Evolutionary conservation across 2,329 filamentous ascomycete species (phyloP).

Genomic region (Neonectria punicea): DNA sequence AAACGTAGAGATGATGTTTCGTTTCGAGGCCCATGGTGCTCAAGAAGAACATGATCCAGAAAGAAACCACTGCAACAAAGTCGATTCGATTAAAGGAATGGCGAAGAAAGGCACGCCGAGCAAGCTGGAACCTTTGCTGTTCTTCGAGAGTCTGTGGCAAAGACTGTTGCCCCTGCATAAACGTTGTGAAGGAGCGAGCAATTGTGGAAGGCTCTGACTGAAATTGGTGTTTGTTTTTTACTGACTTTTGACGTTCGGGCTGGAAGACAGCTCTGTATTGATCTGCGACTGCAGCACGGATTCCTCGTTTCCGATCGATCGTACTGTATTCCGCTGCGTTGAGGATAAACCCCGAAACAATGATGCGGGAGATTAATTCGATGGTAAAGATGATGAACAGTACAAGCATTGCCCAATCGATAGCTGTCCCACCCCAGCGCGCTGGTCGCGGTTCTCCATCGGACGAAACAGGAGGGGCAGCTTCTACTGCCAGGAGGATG

Average conservation of each 20-base stretch:
- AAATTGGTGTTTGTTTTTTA: constrained; percentile 62
- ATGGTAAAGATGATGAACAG: constrained; percentile 92
- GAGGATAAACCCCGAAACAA: constrained; percentile 92
- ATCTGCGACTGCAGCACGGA: constrained; percentile 78
- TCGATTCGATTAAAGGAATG: constrained; percentile 97
- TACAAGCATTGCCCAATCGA: constrained; percentile 83
- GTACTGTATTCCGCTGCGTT: constrained; percentile 95
- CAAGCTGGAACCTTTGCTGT: constrained; percentile 85
- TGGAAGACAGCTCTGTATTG: constrained; percentile 84
- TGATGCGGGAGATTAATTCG: constrained; percentile 82
- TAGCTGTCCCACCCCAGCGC: constrained; percentile 73
- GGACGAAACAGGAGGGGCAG: constrained; percentile 75
- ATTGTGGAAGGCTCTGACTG: constrained; percentile 71
- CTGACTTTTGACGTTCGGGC: constrained; percentile 78
- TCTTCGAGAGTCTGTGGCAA: constrained; percentile 74
- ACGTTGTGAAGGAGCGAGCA: constrained; percentile 82
- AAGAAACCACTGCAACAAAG: constrained; percentile 93
- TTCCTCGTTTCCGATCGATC: constrained; percentile 79
- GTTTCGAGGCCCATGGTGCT: constrained; percentile 76
- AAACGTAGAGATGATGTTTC: constrained; percentile 81
- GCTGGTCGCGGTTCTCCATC: constrained; percentile 68
- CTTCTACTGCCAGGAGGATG: constrained; percentile 86
- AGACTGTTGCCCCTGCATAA: constrained; percentile 70
- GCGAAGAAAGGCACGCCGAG: constrained; percentile 89
- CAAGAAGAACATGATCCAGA: constrained; percentile 89